phyloP scores from a whole-genome alignment of 768 basidiomycete species.

The Rhodotorula babjevae region DNA sequence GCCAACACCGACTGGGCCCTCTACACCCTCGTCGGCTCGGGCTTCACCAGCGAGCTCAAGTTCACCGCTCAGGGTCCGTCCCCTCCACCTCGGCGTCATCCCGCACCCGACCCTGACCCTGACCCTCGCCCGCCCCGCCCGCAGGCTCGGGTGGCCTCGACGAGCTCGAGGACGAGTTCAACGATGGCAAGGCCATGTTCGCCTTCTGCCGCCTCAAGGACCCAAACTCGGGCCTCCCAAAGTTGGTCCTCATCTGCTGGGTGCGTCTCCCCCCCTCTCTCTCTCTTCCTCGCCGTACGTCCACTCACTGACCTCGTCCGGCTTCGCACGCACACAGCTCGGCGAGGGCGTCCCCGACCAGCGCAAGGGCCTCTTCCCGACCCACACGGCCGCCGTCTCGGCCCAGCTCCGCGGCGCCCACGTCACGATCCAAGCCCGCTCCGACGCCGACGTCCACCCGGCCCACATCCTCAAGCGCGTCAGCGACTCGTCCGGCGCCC shows the following conservation, averaged over 20 bases:
- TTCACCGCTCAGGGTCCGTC: conserved; percentile 2
- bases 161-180: conserved; percentile 89
- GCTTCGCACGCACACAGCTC: conserved; percentile 51
- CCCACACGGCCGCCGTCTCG: conserved; percentile 73
- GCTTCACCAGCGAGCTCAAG: conserved; percentile 20
- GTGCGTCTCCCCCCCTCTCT: conserved; percentile 9
- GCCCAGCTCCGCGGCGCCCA: conserved; percentile 69
- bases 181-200: conserved; percentile 68
- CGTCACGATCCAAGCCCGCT: conserved; percentile 77
- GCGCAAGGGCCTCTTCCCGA: conserved; percentile 85
- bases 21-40: conserved; percentile 29
- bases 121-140: background rate
- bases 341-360: conserved; percentile 91
- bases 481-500: conserved; percentile 51
- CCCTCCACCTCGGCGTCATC: background rate
- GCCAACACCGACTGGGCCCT: conserved; percentile 28
- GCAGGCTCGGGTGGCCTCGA: conserved; percentile 80
- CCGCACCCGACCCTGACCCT: background rate
- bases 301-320: no score
- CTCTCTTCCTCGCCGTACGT: no score
- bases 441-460: conserved; percentile 80
- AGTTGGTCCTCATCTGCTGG: conserved; percentile 96
- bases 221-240: conserved; percentile 64
- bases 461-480: conserved; percentile 71
- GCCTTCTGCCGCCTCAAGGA: conserved; percentile 35